Evolutionary conservation across 768 basidiomycete species (phyloP).

Genomic region (Trichaptum fuscoviolaceum): DNA sequence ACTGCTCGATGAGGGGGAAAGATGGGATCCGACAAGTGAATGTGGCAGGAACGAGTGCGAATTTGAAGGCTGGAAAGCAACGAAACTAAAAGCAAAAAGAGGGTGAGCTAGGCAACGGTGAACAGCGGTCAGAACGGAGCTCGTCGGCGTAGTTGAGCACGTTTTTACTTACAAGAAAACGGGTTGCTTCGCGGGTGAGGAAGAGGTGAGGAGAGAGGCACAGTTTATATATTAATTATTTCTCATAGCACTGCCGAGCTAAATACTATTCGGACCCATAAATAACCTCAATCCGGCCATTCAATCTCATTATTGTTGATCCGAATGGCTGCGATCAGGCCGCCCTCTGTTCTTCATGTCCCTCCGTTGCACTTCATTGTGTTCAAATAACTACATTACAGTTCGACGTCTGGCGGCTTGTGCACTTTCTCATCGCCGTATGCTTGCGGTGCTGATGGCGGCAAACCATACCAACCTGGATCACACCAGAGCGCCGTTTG

Average conservation of each 20-base stretch:
- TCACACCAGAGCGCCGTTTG: background rate
- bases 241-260: background rate
- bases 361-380: too few species aligned
- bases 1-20: conserved; percentile 2
- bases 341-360: too few species aligned
- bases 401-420: background rate
- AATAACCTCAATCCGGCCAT: background rate
- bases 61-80: conserved; percentile 2
- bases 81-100: background rate
- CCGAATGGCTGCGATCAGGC: too few species aligned
- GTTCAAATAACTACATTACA: background rate
- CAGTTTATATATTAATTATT: background rate
- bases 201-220: background rate
- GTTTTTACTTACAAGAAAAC: background rate
- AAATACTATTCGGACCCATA: background rate
- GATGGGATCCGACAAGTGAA: conserved; percentile 5
- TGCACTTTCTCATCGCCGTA: background rate
- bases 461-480: background rate
- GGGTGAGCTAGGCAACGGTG: conserved; percentile 6
- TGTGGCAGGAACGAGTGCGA: conserved; percentile 2
- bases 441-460: background rate
- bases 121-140: background rate
- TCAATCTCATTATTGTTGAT: too few species aligned
- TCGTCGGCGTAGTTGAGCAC: background rate
- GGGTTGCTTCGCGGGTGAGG: background rate